These are phyloP conservation scores for Dalechampia spathulata DNA, from an alignment of 441 rosid genomes.

Conservation along the genomic window DNA sequence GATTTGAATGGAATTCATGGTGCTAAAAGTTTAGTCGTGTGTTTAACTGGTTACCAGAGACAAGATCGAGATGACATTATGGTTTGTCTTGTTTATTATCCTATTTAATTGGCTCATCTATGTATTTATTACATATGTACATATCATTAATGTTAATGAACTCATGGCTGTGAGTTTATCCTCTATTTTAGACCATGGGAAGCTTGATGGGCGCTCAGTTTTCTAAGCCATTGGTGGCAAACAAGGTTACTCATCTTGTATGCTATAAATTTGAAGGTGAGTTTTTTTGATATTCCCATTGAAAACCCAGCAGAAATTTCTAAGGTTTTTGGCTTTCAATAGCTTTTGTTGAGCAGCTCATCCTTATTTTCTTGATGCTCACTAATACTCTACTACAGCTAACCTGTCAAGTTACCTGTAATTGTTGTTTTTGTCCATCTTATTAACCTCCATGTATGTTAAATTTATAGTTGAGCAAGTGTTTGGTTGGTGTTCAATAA, in stretches of 20 bases:
- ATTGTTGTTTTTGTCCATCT: background rate
- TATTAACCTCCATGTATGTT: background rate
- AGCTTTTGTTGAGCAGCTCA: no score
- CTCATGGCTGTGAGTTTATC: background rate
- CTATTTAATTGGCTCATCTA: background rate
- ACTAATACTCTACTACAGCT: background rate
- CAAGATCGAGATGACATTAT: constrained; percentile 91
- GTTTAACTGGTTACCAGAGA: constrained; percentile 90
- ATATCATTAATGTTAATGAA: background rate
- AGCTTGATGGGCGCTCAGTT: constrained; percentile 85
- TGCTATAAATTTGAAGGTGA: constrained; percentile 95
- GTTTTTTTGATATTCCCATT: background rate
- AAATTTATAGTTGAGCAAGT: background rate
- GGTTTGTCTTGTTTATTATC: constrained; percentile 59
- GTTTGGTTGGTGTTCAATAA: background rate
- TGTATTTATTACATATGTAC: background rate
- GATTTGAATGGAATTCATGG: constrained; percentile 87
- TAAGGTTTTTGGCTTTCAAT: no score
- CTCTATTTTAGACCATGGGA: constrained; percentile 76
- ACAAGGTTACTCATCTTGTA: constrained; percentile 81
- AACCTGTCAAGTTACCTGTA: background rate
- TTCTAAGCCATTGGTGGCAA: constrained; percentile 88
- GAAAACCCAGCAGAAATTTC: no score
- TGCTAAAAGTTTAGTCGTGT: constrained; percentile 44
- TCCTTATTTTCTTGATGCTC: no score